Evolutionary conservation across 78 protist species (phyloP).

Genomic region (Protostelium mycophagum): DNA sequence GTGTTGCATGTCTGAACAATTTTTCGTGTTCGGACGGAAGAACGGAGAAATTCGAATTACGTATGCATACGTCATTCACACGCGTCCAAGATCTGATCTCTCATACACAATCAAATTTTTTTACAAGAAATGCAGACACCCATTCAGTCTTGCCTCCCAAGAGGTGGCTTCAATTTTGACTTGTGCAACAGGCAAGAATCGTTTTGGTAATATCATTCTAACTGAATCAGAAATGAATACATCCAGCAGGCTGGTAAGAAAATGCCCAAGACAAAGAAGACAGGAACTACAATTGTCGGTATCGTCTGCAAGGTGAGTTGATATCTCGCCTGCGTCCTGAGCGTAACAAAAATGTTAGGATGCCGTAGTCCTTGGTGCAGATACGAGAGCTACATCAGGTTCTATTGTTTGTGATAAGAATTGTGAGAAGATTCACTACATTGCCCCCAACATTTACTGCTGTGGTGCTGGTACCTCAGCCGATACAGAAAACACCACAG

Average conservation of each 20-base stretch:
- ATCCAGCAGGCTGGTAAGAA: constrained; percentile 51
- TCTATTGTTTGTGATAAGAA: constrained; percentile 97
- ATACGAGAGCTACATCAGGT: constrained; percentile 97
- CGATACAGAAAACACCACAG: constrained; percentile 87
- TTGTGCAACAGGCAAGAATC: constrained; percentile 35
- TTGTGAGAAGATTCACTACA: constrained; percentile 98
- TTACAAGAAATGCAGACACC: background rate
- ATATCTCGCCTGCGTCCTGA: constrained; percentile 1
- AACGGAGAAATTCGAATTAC: background rate
- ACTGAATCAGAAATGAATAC: constrained; percentile 40
- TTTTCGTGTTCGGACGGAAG: too few relatives aligned
- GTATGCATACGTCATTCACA: background rate
- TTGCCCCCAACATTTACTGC: constrained; percentile 97
- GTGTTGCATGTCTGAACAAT: too few relatives aligned
- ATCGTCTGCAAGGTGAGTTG: constrained; percentile 71
- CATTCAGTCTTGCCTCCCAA: background rate
- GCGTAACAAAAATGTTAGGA: constrained; percentile 26
- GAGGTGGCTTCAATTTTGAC: constrained; percentile 61
- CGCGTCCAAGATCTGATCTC: background rate
- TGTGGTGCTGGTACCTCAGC: constrained; percentile 99
- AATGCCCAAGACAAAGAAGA: constrained; percentile 81
- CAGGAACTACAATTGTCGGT: constrained; percentile 99
- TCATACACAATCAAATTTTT: background rate
- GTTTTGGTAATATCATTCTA: background rate
- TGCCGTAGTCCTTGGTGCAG: constrained; percentile 98